A percentile compares a stretch with the other conserved stretches of the same genome.
Evolutionary conservation across 345 rosid species (phyloP).

Genomic region (Pistacia atlantica): DNA sequence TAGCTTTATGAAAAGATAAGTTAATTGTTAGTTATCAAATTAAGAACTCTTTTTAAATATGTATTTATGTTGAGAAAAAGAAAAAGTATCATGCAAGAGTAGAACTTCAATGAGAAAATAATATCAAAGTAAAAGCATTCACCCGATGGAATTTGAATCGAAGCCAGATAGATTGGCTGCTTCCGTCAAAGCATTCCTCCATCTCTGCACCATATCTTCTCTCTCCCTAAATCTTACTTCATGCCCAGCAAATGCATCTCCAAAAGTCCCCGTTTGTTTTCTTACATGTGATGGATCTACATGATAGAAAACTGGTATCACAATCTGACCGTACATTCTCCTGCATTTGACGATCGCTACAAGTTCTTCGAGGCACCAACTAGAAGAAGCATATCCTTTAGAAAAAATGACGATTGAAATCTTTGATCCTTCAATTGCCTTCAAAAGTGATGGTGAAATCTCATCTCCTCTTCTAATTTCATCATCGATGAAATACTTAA

Average conservation of each 20-base stretch:
- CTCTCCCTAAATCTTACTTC: background rate
- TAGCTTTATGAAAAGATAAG: too few relatives aligned
- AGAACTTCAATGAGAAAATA: too few relatives aligned
- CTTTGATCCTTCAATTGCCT: conserved; percentile 12
- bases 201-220: background rate
- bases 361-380: background rate
- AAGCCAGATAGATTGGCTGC: background rate
- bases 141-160: too few relatives aligned
- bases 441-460: background rate
- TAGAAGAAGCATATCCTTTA: conserved; percentile 5
- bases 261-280: background rate
- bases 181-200: conserved; percentile 18
- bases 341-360: conserved; percentile 13
- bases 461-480: conserved; percentile 12
- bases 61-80: too few relatives aligned
- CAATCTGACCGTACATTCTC: background rate
- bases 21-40: too few relatives aligned
- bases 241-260: conserved; percentile 2
- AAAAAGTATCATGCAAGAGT: too few relatives aligned
- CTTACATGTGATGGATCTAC: conserved; percentile 6
- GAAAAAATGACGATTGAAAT: conserved; percentile 20
- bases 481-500: background rate
- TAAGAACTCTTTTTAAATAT: too few relatives aligned
- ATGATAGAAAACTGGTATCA: conserved; percentile 12
- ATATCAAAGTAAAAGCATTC: too few relatives aligned